phyloP scores from a whole-genome alignment of 306 rosid species.

The Adenanthera pavonina region DNA sequence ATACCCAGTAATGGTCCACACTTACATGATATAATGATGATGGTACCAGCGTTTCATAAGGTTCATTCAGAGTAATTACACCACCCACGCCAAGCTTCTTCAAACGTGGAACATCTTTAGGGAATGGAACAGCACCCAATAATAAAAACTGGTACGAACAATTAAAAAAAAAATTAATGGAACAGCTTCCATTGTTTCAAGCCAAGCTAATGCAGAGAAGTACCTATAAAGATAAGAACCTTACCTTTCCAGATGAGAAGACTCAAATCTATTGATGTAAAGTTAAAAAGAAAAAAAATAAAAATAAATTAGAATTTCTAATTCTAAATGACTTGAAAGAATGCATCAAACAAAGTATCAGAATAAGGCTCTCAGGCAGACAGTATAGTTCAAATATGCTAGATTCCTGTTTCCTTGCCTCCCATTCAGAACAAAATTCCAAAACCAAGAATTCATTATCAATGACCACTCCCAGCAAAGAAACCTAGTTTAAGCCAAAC shows the following conservation, averaged over 20 bases:
- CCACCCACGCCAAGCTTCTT: conserved; percentile 95
- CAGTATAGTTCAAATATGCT: not conserved
- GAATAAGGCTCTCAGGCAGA: not conserved
- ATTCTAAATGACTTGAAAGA: not conserved
- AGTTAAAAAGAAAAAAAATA: not conserved
- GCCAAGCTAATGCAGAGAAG: conserved; percentile 8
- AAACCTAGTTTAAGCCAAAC: conserved; percentile 20
- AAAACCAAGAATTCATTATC: conserved; percentile 2
- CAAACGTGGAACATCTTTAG: conserved; percentile 90
- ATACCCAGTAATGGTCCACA: not conserved
- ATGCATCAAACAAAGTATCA: not conserved
- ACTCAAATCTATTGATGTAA: not conserved
- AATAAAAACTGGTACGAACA: conserved; percentile 68
- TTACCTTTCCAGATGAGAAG: not conserved
- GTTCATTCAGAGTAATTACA: conserved; percentile 91
- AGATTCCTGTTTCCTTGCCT: not conserved
- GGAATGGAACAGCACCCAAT: conserved; percentile 95
- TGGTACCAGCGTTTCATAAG: conserved; percentile 93
- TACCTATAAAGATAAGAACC: not conserved
- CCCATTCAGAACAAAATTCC: not conserved
- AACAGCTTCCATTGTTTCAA: not conserved
- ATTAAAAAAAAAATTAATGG: conserved; percentile 18
- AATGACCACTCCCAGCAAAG: conserved; percentile 11
- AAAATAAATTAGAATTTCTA: not conserved
- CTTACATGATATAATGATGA: conserved; percentile 77